These are phyloP conservation scores for Puccinia polysora DNA, from an alignment of 1,284 basidiomycete genomes.

Conservation along the genomic window DNA sequence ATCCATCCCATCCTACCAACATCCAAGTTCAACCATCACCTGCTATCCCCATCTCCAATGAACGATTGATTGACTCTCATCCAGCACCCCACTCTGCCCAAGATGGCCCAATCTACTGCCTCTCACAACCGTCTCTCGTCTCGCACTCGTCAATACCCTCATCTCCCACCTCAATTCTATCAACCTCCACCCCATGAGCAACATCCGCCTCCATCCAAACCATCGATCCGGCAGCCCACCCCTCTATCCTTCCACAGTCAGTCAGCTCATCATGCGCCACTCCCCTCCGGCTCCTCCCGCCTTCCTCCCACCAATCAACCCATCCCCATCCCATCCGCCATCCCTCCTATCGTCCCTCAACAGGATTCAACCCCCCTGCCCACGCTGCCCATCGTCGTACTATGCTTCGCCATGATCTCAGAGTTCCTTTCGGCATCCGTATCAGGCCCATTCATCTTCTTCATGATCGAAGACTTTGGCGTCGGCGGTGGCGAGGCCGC, in stretches of 20 bases:
- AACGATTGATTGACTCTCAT: too few relatives aligned
- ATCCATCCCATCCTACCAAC: too few relatives aligned
- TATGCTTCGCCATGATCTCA: constrained; percentile 85
- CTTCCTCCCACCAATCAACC: constrained; percentile 38
- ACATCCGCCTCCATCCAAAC: background rate
- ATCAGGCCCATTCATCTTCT: constrained; percentile 77
- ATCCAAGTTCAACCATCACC: too few relatives aligned
- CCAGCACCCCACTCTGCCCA: too few relatives aligned
- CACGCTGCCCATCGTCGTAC: constrained; percentile 77
- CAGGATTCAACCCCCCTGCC: constrained; percentile 67
- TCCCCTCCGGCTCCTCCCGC: constrained; percentile 9
- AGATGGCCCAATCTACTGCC: too few relatives aligned
- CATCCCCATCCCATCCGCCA: constrained; percentile 67
- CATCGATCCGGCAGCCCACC: background rate
- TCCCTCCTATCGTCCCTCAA: constrained; percentile 62
- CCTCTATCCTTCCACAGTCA: constrained; percentile 17
- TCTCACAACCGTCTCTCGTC: too few relatives aligned
- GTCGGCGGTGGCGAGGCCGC: constrained; percentile 63
- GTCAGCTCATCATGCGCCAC: background rate
- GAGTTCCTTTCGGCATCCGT: constrained; percentile 89
- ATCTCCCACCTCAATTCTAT: constrained; percentile 13
- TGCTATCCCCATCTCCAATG: too few relatives aligned
- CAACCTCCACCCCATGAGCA: constrained; percentile 5
- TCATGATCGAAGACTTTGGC: constrained; percentile 83
- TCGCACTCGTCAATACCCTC: background rate